Conservation (phyloP, 352 stramenopile genomes). For the Sclerospora graminicola region DNA sequence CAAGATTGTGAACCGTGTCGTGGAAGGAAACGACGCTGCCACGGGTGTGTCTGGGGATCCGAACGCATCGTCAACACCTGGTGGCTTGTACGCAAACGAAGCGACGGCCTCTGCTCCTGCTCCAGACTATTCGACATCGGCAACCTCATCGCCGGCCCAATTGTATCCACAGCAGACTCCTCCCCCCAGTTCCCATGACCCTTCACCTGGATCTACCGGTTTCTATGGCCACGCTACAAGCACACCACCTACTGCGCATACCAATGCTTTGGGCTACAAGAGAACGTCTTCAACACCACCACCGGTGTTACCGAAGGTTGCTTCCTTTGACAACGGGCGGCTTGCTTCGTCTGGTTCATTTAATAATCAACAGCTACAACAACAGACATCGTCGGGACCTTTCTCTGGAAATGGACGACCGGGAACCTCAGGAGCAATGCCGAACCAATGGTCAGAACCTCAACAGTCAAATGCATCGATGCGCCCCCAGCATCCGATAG, state of each 20-base stretch:
- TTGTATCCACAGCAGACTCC: slow-evolving; percentile 15
- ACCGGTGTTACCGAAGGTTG: slow-evolving; percentile 6
- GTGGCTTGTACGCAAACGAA: slow-evolving; percentile 25
- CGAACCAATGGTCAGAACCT: slow-evolving; percentile 10
- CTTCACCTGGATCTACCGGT: slow-evolving; percentile 7
- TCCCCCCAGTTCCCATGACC: slow-evolving; percentile 9
- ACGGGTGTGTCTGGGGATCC: slow-evolving; percentile 2
- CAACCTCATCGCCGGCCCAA: slow-evolving; percentile 7
- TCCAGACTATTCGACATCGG: slow-evolving; percentile 18
- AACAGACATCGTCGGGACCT: slow-evolving; percentile 12
- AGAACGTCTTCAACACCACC: slow-evolving; percentile 4
- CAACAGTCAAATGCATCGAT: slow-evolving; percentile 8
- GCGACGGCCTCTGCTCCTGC: slow-evolving; percentile 7
- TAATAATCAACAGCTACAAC: slow-evolving; percentile 9
- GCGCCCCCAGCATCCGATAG: slow-evolving; percentile 20
- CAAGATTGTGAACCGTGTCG: slow-evolving; percentile 80
- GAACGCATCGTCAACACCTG: slow-evolving; percentile 5
- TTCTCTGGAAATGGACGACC: slow-evolving; percentile 19
- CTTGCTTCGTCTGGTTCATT: neutral
- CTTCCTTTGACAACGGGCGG: slow-evolving; percentile 17
- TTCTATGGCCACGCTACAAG: slow-evolving; percentile 20
- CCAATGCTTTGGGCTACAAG: slow-evolving; percentile 10
- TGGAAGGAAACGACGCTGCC: slow-evolving; percentile 57
- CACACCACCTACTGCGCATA: slow-evolving; percentile 19
- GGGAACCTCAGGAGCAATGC: slow-evolving; percentile 7